A percentile compares a stretch with the other conserved stretches of the same genome.
These are phyloP conservation scores for Fusarium lyarnte DNA, from an alignment of 2,329 filamentous ascomycete genomes.

Conservation along the genomic window DNA sequence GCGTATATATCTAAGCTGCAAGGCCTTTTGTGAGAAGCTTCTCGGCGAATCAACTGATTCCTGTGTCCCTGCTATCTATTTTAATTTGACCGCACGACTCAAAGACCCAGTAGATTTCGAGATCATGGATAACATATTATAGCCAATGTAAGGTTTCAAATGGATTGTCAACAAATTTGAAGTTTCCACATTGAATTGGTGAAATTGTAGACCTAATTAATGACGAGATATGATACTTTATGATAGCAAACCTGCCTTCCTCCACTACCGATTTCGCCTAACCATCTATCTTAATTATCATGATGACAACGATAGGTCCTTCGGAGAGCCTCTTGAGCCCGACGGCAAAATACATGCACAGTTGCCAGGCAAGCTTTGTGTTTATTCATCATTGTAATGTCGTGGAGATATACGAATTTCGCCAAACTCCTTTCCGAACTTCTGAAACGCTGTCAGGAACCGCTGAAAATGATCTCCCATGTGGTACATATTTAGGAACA, in stretches of 20 bases:
- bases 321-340: neutral
- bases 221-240: neutral
- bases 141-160: neutral
- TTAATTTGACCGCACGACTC: neutral
- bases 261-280: neutral
- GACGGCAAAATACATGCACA: neutral
- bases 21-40: neutral
- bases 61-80: neutral
- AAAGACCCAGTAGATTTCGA: neutral
- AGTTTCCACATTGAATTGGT: neutral
- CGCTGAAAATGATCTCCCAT: neutral
- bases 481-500: neutral
- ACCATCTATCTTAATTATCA: too few species aligned
- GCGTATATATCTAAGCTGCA: neutral
- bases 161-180: neutral
- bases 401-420: too few species aligned
- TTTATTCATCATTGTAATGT: neutral
- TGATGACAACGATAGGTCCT: neutral
- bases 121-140: neutral
- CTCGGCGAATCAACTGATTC: neutral
- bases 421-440: neutral
- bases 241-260: neutral
- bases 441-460: neutral
- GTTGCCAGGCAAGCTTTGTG: neutral
- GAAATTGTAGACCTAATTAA: neutral